phyloP scores from a whole-genome alignment of 1,139 yeast genomes.

The Debaryomyces singareniensis region DNA sequence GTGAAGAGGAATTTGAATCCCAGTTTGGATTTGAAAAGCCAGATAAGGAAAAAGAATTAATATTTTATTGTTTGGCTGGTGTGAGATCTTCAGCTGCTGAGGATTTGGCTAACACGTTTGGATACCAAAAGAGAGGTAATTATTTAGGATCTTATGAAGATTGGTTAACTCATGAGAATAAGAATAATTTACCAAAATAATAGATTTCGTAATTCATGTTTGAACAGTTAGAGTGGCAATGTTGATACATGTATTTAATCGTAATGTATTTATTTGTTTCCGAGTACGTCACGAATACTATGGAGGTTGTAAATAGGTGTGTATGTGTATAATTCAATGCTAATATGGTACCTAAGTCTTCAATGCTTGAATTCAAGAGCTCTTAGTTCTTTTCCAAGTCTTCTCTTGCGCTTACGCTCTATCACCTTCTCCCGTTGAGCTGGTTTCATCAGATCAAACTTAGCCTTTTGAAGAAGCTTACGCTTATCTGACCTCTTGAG shows the following conservation, averaged over 20 bases:
- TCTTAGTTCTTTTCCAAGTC: slow-evolving; percentile 85
- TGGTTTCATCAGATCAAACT: slow-evolving; percentile 78
- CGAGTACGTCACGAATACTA: no score
- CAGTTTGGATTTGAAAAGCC: slow-evolving; percentile 87
- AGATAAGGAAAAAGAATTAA: slow-evolving; percentile 56
- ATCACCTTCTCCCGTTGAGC: slow-evolving; percentile 81
- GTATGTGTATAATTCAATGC: neutral
- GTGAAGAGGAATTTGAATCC: slow-evolving; percentile 72
- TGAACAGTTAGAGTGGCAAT: neutral
- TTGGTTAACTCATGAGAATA: slow-evolving; percentile 57
- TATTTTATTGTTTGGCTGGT: slow-evolving; percentile 91
- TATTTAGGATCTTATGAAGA: slow-evolving; percentile 83
- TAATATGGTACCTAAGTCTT: neutral
- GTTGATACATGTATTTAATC: neutral
- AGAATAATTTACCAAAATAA: slow-evolving; percentile 1
- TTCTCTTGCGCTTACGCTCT: slow-evolving; percentile 91
- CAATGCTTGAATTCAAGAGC: slow-evolving; percentile 43
- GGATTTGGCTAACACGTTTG: slow-evolving; percentile 84
- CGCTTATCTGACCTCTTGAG: slow-evolving; percentile 78
- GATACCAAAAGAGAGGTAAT: slow-evolving; percentile 72
- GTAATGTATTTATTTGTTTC: neutral
- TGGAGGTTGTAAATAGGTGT: no score
- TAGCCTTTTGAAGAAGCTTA: slow-evolving; percentile 80
- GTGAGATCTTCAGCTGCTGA: slow-evolving; percentile 89
- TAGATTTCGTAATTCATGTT: neutral